phyloP scores from a whole-genome alignment of 2,329 filamentous ascomycete species.

The Cladosporium sp. region DNA sequence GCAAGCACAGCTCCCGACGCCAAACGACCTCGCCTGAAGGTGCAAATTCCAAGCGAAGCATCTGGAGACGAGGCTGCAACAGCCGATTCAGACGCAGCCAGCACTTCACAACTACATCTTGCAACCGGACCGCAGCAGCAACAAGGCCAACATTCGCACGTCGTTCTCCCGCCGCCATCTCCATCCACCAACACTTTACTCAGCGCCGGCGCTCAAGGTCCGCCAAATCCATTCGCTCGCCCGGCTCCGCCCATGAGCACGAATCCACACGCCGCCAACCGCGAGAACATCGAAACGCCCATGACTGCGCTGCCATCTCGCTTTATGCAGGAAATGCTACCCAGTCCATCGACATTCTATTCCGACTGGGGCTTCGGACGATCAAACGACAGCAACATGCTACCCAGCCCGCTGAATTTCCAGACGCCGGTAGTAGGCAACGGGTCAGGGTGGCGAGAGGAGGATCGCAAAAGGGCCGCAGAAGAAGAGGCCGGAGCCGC shows the following conservation, averaged over 20 bases:
- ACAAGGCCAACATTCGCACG: constrained; percentile 50
- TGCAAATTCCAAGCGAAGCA: constrained; percentile 91
- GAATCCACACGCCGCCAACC: constrained; percentile 40
- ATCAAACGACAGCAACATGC: constrained; percentile 71
- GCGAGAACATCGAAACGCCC: constrained; percentile 69
- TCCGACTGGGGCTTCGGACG: constrained; percentile 81
- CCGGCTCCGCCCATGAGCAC: constrained; percentile 72
- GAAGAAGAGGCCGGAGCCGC: constrained; percentile 24
- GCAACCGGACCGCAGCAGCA: constrained; percentile 23
- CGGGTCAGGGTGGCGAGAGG: constrained; percentile 48
- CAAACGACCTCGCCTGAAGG: constrained; percentile 80
- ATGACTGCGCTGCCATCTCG: constrained; percentile 92
- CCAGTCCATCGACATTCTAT: constrained; percentile 90
- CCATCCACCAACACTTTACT: constrained; percentile 83
- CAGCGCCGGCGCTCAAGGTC: constrained; percentile 87
- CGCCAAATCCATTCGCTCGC: constrained; percentile 92
- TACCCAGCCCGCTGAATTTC: constrained; percentile 91
- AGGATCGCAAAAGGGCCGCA: constrained; percentile 43
- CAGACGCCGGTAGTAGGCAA: constrained; percentile 68
- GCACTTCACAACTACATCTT: constrained; percentile 63
- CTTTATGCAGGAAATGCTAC: constrained; percentile 84
- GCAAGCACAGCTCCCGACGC: constrained; percentile 75
- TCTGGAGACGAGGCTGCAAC: constrained; percentile 73
- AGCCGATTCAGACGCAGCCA: constrained; percentile 65
- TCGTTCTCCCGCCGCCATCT: constrained; percentile 89